A percentile compares a stretch with the other conserved stretches of the same genome.
phyloP scores from a whole-genome alignment of 345 rosid genomes.

The Barbarea vulgaris region DNA sequence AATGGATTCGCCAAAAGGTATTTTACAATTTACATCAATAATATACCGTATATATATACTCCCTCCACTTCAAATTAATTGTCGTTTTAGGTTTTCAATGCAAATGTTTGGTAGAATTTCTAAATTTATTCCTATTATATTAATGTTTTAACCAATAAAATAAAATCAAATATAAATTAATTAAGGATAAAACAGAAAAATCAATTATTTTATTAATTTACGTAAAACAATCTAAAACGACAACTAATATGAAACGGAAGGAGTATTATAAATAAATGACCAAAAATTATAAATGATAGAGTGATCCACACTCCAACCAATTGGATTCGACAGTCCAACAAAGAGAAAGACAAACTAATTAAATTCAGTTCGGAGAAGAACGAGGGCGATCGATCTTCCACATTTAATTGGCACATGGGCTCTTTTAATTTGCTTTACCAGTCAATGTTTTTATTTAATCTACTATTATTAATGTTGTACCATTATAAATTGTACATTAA shows the following conservation, averaged over 20 bases:
- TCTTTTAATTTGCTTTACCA: not conserved
- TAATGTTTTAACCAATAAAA: too few relatives aligned
- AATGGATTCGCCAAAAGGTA: not conserved
- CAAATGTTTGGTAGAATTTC: too few relatives aligned
- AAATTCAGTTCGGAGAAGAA: conserved; percentile 13
- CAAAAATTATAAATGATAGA: not conserved
- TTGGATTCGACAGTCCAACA: conserved; percentile 27
- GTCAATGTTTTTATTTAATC: not conserved
- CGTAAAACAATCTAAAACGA: too few relatives aligned
- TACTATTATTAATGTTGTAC: not conserved
- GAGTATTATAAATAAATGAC: not conserved
- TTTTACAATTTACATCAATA: too few relatives aligned
- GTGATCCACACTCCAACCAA: conserved; percentile 20
- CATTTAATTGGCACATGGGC: conserved; percentile 21
- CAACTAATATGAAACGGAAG: too few relatives aligned
- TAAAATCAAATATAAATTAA: too few relatives aligned
- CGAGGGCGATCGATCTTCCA: not conserved
- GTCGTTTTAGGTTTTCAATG: too few relatives aligned
- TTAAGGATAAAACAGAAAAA: too few relatives aligned
- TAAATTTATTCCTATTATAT: too few relatives aligned
- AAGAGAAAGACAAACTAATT: conserved; percentile 17
- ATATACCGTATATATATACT: too few relatives aligned
- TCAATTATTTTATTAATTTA: too few relatives aligned
- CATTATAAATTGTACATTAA: not conserved
- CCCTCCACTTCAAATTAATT: too few relatives aligned